Evolutionary conservation across 1,284 basidiomycete genomes (phyloP).

Genomic region (Neolentinus lepideus): DNA sequence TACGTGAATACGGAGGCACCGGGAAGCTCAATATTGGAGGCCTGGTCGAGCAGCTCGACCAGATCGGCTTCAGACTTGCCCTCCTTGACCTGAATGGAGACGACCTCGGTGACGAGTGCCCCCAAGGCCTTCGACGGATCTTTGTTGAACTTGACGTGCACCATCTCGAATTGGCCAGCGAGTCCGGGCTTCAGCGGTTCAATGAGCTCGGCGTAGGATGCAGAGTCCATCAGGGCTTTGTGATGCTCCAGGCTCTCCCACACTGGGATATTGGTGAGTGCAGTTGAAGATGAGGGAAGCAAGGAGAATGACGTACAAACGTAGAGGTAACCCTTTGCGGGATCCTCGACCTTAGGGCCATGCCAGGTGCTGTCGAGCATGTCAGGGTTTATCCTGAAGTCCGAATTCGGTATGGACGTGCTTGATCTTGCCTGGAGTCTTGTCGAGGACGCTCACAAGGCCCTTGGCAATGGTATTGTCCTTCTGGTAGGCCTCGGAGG

Average conservation of each 20-base stretch:
- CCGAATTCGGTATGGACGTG: neutral
- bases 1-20: neutral
- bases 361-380: neutral
- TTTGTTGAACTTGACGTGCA: slow-evolving; percentile 12
- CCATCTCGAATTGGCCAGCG: slow-evolving; percentile 4
- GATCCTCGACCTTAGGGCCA: neutral
- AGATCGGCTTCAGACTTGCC: slow-evolving; percentile 10
- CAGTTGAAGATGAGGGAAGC: neutral
- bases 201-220: slow-evolving; percentile 10
- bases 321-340: neutral
- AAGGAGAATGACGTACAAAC: neutral
- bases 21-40: slow-evolving; percentile 4
- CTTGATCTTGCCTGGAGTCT: neutral
- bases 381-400: neutral
- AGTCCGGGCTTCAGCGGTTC: slow-evolving; percentile 3
- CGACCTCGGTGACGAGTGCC: slow-evolving; percentile 16
- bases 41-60: slow-evolving; percentile 8
- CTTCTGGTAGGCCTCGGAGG: neutral
- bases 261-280: slow-evolving; percentile 7
- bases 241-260: slow-evolving; percentile 16
- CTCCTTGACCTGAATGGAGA: slow-evolving; percentile 10
- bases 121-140: slow-evolving; percentile 13
- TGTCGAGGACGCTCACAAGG: neutral
- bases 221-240: slow-evolving; percentile 11
- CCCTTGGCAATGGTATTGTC: neutral